phyloP scores from a whole-genome alignment of 2,329 filamentous ascomycete genomes.

The Incumbomyces lentus region DNA sequence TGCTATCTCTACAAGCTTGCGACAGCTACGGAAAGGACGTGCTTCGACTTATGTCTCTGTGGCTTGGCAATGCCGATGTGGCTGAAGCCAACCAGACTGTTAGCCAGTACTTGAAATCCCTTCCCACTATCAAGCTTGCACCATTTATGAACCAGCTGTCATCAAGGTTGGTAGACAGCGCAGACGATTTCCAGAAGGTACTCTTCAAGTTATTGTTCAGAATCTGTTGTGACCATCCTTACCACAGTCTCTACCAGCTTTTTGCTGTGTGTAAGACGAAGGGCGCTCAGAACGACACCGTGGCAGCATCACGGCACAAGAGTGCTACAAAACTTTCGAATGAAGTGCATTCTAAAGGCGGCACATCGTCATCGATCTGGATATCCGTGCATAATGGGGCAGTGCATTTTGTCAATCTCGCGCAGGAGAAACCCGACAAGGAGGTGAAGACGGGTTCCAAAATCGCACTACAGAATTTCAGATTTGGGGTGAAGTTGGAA shows the following conservation, averaged over 20 bases:
- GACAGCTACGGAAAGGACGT: conserved; percentile 84
- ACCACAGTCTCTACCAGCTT: conserved; percentile 94
- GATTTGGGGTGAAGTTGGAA: conserved; percentile 53
- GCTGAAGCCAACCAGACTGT: conserved; percentile 69
- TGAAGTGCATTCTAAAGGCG: conserved; percentile 42
- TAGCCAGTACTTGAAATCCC: conserved; percentile 54
- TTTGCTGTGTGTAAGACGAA: conserved; percentile 69
- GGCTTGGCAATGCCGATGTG: conserved; percentile 78
- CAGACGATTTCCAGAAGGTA: conserved; percentile 62
- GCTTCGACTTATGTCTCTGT: conserved; percentile 83
- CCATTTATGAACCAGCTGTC: conserved; percentile 90
- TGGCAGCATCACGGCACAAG: conserved; percentile 60
- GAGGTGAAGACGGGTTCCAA: conserved; percentile 58
- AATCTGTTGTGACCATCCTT: conserved; percentile 88
- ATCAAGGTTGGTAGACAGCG: conserved; percentile 70
- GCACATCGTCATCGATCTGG: conserved; percentile 51
- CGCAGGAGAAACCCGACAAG: conserved; percentile 43
- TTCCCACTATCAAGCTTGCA: conserved; percentile 87
- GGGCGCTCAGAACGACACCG: conserved; percentile 54
- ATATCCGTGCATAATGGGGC: conserved; percentile 63
- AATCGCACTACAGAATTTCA: conserved; percentile 52
- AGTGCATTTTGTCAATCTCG: conserved; percentile 47
- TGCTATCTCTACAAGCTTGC: conserved; percentile 71
- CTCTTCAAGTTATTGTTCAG: conserved; percentile 64
- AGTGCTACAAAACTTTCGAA: conserved; percentile 62